These are phyloP conservation scores for Ceratobasidium sp. DNA, from an alignment of 1,284 basidiomycete species.

Conservation along the genomic window DNA sequence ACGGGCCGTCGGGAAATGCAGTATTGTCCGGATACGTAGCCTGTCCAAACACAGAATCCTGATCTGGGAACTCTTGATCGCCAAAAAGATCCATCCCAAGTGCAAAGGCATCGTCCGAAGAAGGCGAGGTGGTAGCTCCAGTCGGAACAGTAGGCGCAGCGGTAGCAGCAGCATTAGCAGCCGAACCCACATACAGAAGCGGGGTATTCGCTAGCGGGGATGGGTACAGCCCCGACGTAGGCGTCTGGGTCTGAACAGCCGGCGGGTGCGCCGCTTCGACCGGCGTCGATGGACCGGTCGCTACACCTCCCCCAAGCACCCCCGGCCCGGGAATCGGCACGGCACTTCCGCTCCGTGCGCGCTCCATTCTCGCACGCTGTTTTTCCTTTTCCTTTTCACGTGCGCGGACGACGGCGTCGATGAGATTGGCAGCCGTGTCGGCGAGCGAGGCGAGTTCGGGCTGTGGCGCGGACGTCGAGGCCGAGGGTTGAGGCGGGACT, in stretches of 20 bases:
- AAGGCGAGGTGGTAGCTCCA: neutral
- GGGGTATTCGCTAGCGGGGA: constrained; percentile 23
- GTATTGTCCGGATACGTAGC: too few relatives aligned
- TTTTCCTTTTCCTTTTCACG: constrained; percentile 36
- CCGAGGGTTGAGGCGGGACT: neutral
- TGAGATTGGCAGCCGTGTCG: constrained; percentile 17
- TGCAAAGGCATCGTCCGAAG: neutral
- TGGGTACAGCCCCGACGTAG: constrained; percentile 1
- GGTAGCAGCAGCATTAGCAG: neutral
- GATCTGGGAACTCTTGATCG: constrained; percentile 11
- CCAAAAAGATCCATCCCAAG: constrained; percentile 34
- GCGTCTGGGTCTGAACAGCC: constrained; percentile 4
- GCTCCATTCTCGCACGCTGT: constrained; percentile 30
- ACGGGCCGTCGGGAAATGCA: neutral
- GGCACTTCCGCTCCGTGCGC: constrained; percentile 32
- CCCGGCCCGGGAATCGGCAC: constrained; percentile 1
- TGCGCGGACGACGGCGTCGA: constrained; percentile 27
- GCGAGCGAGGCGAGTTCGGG: constrained; percentile 6
- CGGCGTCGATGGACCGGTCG: constrained; percentile 21
- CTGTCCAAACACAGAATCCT: neutral
- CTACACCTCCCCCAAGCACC: neutral
- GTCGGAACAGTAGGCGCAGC: neutral
- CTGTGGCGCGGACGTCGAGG: neutral
- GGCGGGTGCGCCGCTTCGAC: neutral
- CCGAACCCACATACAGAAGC: neutral